A percentile compares a stretch with the other conserved stretches of the same genome.
These are phyloP conservation scores for Inonotus hispidus DNA, from an alignment of 1,284 basidiomycete species.

Conservation along the genomic window DNA sequence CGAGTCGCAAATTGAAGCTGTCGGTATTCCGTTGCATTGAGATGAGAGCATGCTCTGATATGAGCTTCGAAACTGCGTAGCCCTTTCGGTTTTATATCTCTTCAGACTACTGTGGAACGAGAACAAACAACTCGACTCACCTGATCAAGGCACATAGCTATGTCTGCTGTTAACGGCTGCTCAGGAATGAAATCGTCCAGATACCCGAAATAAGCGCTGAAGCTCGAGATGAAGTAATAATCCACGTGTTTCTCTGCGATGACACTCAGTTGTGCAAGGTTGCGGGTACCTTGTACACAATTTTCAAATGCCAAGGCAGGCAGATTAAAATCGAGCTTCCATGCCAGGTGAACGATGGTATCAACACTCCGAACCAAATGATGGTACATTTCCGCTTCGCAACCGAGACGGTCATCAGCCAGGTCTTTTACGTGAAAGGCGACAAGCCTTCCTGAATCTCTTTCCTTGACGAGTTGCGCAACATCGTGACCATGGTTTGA, in stretches of 20 bases:
- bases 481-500: neutral
- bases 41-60: slow-evolving; percentile 22
- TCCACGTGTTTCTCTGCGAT: neutral
- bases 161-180: neutral
- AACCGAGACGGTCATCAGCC: slow-evolving; percentile 2
- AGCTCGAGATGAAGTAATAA: slow-evolving; percentile 17
- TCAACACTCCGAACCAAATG: neutral
- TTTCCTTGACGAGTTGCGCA: neutral
- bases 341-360: slow-evolving; percentile 19
- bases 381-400: neutral
- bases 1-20: slow-evolving; percentile 13
- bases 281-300: slow-evolving; percentile 20
- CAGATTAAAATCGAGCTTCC: slow-evolving; percentile 26
- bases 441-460: neutral
- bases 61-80: slow-evolving; percentile 23
- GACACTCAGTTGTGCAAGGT: slow-evolving; percentile 21
- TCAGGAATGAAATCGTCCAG: slow-evolving; percentile 16
- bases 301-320: slow-evolving; percentile 21
- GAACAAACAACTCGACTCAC: neutral
- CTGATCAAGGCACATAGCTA: slow-evolving; percentile 4
- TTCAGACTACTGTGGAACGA: slow-evolving; percentile 1
- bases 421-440: neutral
- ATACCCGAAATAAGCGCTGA: slow-evolving; percentile 19
- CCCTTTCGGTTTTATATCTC: slow-evolving; percentile 9
- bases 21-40: neutral